A percentile compares a stretch with the other conserved stretches of the same genome.
Conservation (phyloP, 1,139 yeast genomes). For the Hansenula lynferdii region DNA sequence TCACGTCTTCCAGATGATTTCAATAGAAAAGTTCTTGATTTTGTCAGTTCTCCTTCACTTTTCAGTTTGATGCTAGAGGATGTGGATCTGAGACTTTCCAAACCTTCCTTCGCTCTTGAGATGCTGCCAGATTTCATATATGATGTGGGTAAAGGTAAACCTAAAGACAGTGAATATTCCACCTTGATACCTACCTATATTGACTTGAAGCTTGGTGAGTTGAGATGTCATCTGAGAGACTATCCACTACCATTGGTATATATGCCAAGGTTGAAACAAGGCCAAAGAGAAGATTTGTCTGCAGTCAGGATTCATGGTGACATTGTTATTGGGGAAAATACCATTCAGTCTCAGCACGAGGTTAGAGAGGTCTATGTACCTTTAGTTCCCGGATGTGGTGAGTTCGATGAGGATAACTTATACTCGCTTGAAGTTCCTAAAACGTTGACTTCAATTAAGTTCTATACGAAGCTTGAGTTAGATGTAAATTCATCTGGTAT, state of each 20-base stretch:
- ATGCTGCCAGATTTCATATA: conserved; percentile 57
- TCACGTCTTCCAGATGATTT: conserved; percentile 39
- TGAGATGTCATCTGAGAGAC: conserved; percentile 61
- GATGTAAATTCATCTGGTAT: conserved; percentile 52
- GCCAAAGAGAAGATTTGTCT: conserved; percentile 24
- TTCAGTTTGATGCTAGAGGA: conserved; percentile 52
- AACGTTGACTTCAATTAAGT: conserved; percentile 72
- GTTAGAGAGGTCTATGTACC: conserved; percentile 62
- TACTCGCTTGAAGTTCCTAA: conserved; percentile 67
- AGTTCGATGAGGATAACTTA: conserved; percentile 35
- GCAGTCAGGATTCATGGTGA: conserved; percentile 41
- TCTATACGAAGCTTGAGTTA: conserved; percentile 58
- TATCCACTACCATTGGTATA: conserved; percentile 52
- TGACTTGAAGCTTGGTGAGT: conserved; percentile 41
- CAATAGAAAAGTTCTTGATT: conserved; percentile 54
- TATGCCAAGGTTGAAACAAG: conserved; percentile 35
- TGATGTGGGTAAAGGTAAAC: conserved; percentile 79
- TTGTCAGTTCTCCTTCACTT: conserved; percentile 59
- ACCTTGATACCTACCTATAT: conserved; percentile 57
- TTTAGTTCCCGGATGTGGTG: conserved; percentile 41
- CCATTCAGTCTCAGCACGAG: conserved; percentile 38
- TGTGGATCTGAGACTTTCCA: conserved; percentile 46
- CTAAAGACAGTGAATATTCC: conserved; percentile 63
- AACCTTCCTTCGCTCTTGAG: conserved; percentile 51
- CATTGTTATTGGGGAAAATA: conserved; percentile 51